These are phyloP conservation scores for Spinellus fusiger DNA, from an alignment of 192 early-diverging fungal species.

Conservation along the genomic window DNA sequence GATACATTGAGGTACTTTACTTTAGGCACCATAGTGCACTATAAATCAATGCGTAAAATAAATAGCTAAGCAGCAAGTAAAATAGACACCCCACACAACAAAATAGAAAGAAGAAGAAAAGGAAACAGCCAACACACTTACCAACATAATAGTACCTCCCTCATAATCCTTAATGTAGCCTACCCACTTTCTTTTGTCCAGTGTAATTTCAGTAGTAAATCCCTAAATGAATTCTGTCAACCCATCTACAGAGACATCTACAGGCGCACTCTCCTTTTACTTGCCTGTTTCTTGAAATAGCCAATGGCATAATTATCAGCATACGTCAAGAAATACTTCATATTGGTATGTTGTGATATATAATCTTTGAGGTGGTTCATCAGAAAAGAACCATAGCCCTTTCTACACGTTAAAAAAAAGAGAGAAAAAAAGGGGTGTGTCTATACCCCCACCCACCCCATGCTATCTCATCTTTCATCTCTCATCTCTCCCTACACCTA, in stretches of 20 bases:
- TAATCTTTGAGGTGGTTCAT: slow-evolving; percentile 98
- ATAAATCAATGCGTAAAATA: no score
- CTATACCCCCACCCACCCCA: no score
- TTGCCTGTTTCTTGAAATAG: slow-evolving; percentile 86
- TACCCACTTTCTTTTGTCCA: slow-evolving; percentile 91
- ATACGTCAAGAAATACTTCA: slow-evolving; percentile 91
- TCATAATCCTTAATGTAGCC: slow-evolving; percentile 99
- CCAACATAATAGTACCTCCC: slow-evolving; percentile 91
- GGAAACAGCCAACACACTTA: not conserved
- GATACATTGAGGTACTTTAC: slow-evolving; percentile 77
- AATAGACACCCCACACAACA: no score
- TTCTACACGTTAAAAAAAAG: slow-evolving; percentile 6
- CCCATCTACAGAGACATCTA: not conserved
- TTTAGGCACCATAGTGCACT: slow-evolving; percentile 89
- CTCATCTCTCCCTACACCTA: slow-evolving; percentile 23
- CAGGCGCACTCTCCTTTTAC: not conserved
- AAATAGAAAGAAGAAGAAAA: no score
- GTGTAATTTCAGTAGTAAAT: slow-evolving; percentile 94
- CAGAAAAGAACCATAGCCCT: slow-evolving; percentile 94
- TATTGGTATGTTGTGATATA: slow-evolving; percentile 63
- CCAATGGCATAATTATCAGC: slow-evolving; percentile 99
- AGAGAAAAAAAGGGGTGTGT: not conserved
- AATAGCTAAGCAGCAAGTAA: no score
- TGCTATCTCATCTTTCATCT: no score
- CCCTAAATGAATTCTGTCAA: slow-evolving; percentile 45